Evolutionary conservation across 345 rosid species (phyloP), one percentile per base, ranked within the genome.

Genomic region (Eucalyptus grandis): DNA sequence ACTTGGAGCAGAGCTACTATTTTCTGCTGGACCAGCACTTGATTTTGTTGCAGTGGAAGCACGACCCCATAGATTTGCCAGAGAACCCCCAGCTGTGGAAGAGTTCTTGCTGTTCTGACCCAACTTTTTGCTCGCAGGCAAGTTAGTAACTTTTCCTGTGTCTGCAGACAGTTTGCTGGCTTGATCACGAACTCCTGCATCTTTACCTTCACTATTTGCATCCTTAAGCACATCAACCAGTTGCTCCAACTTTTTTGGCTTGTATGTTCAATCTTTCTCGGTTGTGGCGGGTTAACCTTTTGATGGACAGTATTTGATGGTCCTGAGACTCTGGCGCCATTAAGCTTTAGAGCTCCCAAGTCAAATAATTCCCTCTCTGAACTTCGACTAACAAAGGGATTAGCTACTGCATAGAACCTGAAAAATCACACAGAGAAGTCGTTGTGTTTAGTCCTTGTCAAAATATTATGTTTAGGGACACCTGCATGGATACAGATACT

Each of bases 391-490:
- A 96, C 95, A 91, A 92, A 94, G 81, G 98, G 94, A 90, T 95
- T 95, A 88, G 93, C 91, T 90, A 98, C 91, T 87, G 94, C 97
- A 95, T 97, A 94, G 87, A 95, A 96, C 95, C 99, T 98, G 95
- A 89, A 86, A 51, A 83, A 34, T 40, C 40, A 40, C 40, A 40
- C 40, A 40, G 40, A 40, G 4, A 40, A 40, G 5, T 40, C 40
- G 5, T 40, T n/a, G 37, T 34, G 40, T 40, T 40, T 40, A 40
- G 40, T 40, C 40, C 40, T 40, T 4, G 40, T 40, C 40, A 40
- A 40, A 40, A 40, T 40, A 40, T 40, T 40, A 40, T 40, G 40
- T 40, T 40, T 40, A 40, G 40, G 1, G 40, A 40, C 40, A 40
- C 40, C 40, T 40, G 5, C 40, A 40, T 40, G 40, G 1, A 40